Conservation (phyloP, 805 yeast species). For the Clavispora santaluciae region DNA sequence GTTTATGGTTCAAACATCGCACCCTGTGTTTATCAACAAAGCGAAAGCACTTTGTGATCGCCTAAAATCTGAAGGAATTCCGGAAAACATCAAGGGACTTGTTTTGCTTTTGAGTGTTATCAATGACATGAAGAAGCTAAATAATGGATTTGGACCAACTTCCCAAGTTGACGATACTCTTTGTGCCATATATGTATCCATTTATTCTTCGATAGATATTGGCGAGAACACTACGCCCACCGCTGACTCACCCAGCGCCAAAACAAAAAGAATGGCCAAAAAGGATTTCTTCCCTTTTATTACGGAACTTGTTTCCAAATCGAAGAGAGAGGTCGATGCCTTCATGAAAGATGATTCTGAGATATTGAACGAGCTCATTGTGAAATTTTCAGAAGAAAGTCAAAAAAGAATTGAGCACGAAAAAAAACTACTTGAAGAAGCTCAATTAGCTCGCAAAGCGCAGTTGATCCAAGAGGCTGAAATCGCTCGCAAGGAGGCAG, state of each 20-base stretch:
- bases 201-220: constrained; percentile 27
- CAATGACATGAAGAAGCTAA: constrained; percentile 61
- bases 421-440: background rate
- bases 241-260: constrained; percentile 16
- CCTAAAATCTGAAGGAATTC: constrained; percentile 25
- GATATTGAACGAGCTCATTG: constrained; percentile 21
- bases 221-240: background rate
- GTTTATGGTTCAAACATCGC: constrained; percentile 42
- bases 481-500: background rate
- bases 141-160: constrained; percentile 79
- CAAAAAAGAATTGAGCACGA: background rate
- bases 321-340: constrained; percentile 27
- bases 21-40: constrained; percentile 37
- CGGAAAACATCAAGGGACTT: constrained; percentile 33
- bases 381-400: constrained; percentile 1
- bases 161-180: constrained; percentile 69
- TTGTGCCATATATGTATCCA: constrained; percentile 52
- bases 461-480: background rate
- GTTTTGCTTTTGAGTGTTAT: constrained; percentile 46
- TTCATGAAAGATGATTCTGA: constrained; percentile 27
- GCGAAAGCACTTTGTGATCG: constrained; percentile 28
- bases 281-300: constrained; percentile 39
- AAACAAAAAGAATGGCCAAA: constrained; percentile 35
- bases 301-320: constrained; percentile 27
- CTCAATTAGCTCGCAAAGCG: background rate